Conservation (phyloP, 495 filamentous ascomycete species). For the Hypoxylon subgilvum region DNA sequence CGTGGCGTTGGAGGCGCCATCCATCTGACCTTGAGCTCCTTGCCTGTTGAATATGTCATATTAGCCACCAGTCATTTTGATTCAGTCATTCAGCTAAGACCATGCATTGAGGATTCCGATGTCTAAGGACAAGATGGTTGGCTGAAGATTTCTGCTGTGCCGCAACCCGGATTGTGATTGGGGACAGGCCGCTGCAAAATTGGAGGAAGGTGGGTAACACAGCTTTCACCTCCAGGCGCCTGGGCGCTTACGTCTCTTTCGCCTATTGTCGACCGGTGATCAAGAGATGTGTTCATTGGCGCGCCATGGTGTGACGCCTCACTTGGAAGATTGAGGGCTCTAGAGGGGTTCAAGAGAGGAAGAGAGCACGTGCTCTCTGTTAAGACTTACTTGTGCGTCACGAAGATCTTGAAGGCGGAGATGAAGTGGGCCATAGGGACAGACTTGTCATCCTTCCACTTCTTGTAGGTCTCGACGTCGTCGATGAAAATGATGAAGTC, state of each 20-base stretch:
- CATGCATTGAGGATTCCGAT: conserved; percentile 10
- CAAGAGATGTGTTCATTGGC: not conserved
- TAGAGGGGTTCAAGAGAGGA: too few species aligned
- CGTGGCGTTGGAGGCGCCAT: conserved; percentile 71
- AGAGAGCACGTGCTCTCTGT: conserved; percentile 11
- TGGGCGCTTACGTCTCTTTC: conserved; percentile 13
- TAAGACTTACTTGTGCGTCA: conserved; percentile 80
- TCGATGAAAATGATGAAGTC: conserved; percentile 94
- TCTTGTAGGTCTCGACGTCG: conserved; percentile 68
- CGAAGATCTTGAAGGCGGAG: conserved; percentile 86
- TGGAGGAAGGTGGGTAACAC: conserved; percentile 9
- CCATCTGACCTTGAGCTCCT: conserved; percentile 79
- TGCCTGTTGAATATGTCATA: conserved; percentile 62
- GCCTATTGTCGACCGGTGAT: too few species aligned
- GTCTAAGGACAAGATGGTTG: conserved; percentile 3
- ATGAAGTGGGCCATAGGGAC: conserved; percentile 85
- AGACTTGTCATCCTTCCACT: conserved; percentile 82
- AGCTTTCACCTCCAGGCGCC: conserved; percentile 8
- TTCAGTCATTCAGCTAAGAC: too few species aligned
- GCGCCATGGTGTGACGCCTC: not conserved
- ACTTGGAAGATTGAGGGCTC: not conserved
- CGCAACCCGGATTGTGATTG: not conserved
- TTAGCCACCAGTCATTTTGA: conserved; percentile 26
- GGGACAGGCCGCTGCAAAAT: conserved; percentile 9
- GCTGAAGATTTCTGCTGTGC: not conserved